Evolutionary conservation across 768 basidiomycete genomes (phyloP).

Genomic region (Plicaturopsis crispa): DNA sequence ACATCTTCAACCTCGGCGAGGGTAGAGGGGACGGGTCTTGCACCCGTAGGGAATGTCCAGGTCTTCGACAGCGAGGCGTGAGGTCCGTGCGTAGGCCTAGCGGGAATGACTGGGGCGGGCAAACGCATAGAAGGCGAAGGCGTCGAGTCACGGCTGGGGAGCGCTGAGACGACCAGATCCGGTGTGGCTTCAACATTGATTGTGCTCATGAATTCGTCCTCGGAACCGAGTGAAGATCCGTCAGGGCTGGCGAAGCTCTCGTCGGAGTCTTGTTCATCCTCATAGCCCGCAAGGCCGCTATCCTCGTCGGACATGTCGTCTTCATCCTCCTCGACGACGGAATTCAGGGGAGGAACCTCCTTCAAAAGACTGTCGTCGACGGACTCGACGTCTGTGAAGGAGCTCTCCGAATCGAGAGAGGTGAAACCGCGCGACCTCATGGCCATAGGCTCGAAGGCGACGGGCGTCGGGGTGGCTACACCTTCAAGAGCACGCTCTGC

Average conservation of each 20-base stretch:
- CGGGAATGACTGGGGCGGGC: conserved; percentile 11
- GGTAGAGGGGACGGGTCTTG: conserved; percentile 10
- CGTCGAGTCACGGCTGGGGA: conserved; percentile 1
- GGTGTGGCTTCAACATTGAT: conserved; percentile 19
- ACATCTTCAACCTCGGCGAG: conserved; percentile 30
- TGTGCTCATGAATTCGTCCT: conserved; percentile 33
- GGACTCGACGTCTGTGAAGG: conserved; percentile 63
- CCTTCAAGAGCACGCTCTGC: conserved; percentile 49
- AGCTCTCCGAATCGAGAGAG: conserved; percentile 60
- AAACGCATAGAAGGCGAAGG: conserved; percentile 15
- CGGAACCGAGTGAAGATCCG: conserved; percentile 49
- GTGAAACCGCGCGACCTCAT: conserved; percentile 23
- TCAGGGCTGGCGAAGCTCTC: conserved; percentile 31
- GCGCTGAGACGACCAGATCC: conserved; percentile 10
- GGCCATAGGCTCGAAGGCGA: conserved; percentile 21
- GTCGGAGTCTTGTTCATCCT: conserved; percentile 61
- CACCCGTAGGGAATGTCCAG: conserved; percentile 58
- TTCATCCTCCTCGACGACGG: conserved; percentile 49
- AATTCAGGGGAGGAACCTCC: conserved; percentile 42
- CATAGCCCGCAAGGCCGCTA: conserved; percentile 55
- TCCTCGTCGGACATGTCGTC: conserved; percentile 40
- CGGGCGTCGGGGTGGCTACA: conserved; percentile 40
- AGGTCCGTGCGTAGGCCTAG: conserved; percentile 18
- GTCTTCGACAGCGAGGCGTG: conserved; percentile 48
- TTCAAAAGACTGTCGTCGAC: conserved; percentile 34